Evolutionary conservation across 2,329 filamentous ascomycete genomes (phyloP).

Genomic region (Colletotrichum sp.): DNA sequence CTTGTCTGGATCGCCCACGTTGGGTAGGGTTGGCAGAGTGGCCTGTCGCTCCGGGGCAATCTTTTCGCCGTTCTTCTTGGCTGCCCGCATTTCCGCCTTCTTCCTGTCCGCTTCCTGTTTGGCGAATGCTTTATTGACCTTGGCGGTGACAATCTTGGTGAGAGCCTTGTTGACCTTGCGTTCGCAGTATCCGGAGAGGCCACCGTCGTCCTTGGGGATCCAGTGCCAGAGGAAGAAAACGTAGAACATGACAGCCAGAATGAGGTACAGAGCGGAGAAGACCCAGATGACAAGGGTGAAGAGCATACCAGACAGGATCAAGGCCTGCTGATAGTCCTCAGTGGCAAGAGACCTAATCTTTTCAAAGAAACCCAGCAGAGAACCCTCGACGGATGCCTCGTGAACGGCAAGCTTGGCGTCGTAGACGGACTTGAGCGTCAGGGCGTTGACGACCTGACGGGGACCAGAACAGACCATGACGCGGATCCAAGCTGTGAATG

Average conservation of each 20-base stretch:
- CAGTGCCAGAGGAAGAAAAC: slow-evolving; percentile 91
- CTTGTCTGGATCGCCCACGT: slow-evolving; percentile 53
- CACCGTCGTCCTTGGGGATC: slow-evolving; percentile 82
- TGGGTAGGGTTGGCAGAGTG: slow-evolving; percentile 70
- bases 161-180: slow-evolving; percentile 89
- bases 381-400: slow-evolving; percentile 59
- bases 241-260: slow-evolving; percentile 81
- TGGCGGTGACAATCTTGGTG: slow-evolving; percentile 81
- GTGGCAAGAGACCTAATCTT: slow-evolving; percentile 79
- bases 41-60: slow-evolving; percentile 58
- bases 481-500: slow-evolving; percentile 75
- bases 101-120: slow-evolving; percentile 72
- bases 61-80: slow-evolving; percentile 58
- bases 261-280: slow-evolving; percentile 76
- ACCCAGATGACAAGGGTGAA: slow-evolving; percentile 93
- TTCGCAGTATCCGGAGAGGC: slow-evolving; percentile 84
- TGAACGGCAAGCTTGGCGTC: slow-evolving; percentile 70
- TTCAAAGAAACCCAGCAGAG: slow-evolving; percentile 78
- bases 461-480: slow-evolving; percentile 91
- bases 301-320: slow-evolving; percentile 88
- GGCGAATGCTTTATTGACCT: slow-evolving; percentile 86
- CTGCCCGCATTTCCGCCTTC: slow-evolving; percentile 54
- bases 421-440: slow-evolving; percentile 88
- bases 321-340: slow-evolving; percentile 76
- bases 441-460: slow-evolving; percentile 86